A percentile compares a stretch with the other conserved stretches of the same genome.
These are phyloP conservation scores for Melastoma candidum DNA, from an alignment of 441 rosid species.

Conservation along the genomic window DNA sequence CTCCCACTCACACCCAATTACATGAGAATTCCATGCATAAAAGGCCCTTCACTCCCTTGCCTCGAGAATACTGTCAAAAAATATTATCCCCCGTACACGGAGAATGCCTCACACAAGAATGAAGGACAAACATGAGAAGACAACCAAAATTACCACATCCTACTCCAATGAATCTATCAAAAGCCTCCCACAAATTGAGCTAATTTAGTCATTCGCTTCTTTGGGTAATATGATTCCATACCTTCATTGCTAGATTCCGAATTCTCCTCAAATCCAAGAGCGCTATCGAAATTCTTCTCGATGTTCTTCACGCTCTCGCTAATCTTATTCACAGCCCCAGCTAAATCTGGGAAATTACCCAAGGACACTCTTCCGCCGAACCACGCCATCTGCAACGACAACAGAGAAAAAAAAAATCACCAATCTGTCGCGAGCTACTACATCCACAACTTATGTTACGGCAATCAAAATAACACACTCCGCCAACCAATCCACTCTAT, in stretches of 20 bases:
- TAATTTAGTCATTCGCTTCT: too few species aligned
- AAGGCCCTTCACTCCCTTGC: too few species aligned
- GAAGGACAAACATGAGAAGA: not conserved
- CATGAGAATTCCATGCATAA: not conserved
- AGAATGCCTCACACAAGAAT: too few species aligned
- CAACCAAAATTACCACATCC: not conserved
- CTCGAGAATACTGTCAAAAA: too few species aligned
- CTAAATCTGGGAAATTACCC: conserved; percentile 90
- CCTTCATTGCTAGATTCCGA: conserved; percentile 37
- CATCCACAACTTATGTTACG: too few species aligned
- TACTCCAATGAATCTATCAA: conserved; percentile 1
- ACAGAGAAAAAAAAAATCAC: conserved; percentile 5
- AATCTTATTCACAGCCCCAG: conserved; percentile 95
- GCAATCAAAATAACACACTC: too few species aligned
- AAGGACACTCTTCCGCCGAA: conserved; percentile 79
- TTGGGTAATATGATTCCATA: conserved; percentile 17
- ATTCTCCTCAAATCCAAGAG: conserved; percentile 87
- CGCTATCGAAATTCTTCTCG: conserved; percentile 90
- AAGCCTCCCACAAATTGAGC: not conserved
- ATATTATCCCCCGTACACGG: too few species aligned
- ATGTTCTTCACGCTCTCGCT: conserved; percentile 98
- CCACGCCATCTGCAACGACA: conserved; percentile 70
- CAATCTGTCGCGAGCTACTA: conserved; percentile 8
- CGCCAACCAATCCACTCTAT: too few species aligned
- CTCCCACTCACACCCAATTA: too few species aligned